Conservation (phyloP, 148 eudicot species). For the Cornus controversa region DNA sequence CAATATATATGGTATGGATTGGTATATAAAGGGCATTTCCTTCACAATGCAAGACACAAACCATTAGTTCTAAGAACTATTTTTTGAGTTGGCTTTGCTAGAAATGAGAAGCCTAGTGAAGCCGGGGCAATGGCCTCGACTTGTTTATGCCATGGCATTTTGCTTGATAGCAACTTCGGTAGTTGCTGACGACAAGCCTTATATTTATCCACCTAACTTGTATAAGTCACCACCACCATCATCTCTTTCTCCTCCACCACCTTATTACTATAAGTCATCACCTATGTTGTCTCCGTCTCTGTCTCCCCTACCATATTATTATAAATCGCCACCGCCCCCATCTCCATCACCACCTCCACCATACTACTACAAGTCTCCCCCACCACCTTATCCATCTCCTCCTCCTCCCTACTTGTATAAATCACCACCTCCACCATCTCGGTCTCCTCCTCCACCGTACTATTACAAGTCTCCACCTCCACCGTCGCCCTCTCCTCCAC, state of each 20-base stretch:
- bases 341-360: conserved; percentile 3
- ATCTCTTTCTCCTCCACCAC: neutral
- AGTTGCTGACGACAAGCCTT: too few relatives aligned
- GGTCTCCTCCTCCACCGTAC: neutral
- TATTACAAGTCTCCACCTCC: conserved; percentile 13
- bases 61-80: neutral
- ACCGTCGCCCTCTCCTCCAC: neutral
- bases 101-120: neutral
- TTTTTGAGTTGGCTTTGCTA: too few relatives aligned
- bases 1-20: too few relatives aligned
- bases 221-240: conserved; percentile 14
- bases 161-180: too few relatives aligned
- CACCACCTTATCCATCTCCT: too few relatives aligned
- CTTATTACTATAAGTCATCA: too few relatives aligned
- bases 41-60: neutral
- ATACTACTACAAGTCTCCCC: neutral
- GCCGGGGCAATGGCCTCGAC: conserved; percentile 24
- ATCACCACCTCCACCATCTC: neutral
- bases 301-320: too few relatives aligned
- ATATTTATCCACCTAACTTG: conserved; percentile 4
- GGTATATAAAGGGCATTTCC: conserved; percentile 4
- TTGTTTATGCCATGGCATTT: too few relatives aligned
- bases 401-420: neutral
- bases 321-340: too few relatives aligned
- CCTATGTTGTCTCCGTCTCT: too few relatives aligned